Percentiles rank a stretch among this genome's conserved stretches.
phyloP scores from a whole-genome alignment of 345 rosid species.

The Populus simonii region DNA sequence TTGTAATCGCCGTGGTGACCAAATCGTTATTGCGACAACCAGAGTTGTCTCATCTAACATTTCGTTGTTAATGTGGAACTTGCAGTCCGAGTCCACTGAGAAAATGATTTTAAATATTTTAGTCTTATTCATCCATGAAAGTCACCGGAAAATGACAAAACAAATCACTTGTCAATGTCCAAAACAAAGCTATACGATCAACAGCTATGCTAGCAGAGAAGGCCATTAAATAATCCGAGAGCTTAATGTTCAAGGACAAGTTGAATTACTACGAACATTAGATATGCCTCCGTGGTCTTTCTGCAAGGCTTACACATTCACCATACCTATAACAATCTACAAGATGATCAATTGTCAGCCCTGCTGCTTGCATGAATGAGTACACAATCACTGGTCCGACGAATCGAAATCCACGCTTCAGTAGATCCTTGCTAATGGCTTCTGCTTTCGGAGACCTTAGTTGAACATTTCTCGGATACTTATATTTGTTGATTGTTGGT shows the following conservation, averaged over 20 bases:
- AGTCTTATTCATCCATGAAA: not conserved
- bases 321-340: constrained; percentile 73
- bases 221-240: not conserved
- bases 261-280: constrained; percentile 6
- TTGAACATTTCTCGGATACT: constrained; percentile 77
- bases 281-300: constrained; percentile 89
- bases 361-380: constrained; percentile 96
- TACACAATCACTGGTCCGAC: constrained; percentile 93
- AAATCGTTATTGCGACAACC: not conserved
- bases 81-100: no score
- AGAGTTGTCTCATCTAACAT: not conserved
- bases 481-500: constrained; percentile 64
- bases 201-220: not conserved
- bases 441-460: constrained; percentile 84
- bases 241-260: not conserved
- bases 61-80: not conserved
- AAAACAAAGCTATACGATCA: not conserved
- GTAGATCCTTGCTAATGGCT: constrained; percentile 70
- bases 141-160: not conserved
- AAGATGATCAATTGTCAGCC: constrained; percentile 82
- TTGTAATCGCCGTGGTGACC: no score
- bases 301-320: constrained; percentile 79
- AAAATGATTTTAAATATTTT: no score
- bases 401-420: constrained; percentile 75
- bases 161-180: not conserved